phyloP scores from a whole-genome alignment of 2,329 filamentous ascomycete genomes.

The Cercospora sojina region DNA sequence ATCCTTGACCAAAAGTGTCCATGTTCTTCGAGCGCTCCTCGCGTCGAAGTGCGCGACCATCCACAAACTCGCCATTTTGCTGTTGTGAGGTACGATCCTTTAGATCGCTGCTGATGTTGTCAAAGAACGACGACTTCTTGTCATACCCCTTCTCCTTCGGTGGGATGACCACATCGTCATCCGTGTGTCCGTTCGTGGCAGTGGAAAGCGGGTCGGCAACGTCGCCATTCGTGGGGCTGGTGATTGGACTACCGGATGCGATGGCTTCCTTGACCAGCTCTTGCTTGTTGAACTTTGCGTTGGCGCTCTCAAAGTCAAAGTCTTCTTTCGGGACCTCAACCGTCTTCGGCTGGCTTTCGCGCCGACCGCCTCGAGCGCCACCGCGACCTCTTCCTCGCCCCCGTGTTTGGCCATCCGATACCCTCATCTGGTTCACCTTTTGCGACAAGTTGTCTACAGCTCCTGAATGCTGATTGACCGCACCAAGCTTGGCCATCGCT shows the following conservation, averaged over 20 bases:
- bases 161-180: conserved; percentile 46
- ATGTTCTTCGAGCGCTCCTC: conserved; percentile 96
- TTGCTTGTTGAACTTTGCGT: conserved; percentile 87
- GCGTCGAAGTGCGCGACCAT: conserved; percentile 81
- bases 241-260: conserved; percentile 69
- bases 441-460: conserved; percentile 67
- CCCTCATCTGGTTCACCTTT: conserved; percentile 74
- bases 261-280: conserved; percentile 87
- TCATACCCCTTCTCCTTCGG: conserved; percentile 65
- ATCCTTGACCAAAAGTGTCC: conserved; percentile 96
- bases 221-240: conserved; percentile 37
- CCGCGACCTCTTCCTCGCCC: conserved; percentile 51
- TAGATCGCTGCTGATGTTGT: conserved; percentile 94
- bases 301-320: conserved; percentile 84
- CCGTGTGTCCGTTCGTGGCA: conserved; percentile 33
- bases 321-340: conserved; percentile 88
- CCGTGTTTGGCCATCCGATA: conserved; percentile 35
- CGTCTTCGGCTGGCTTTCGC: conserved; percentile 45
- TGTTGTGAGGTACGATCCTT: conserved; percentile 70
- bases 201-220: conserved; percentile 26
- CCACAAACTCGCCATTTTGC: conserved; percentile 58
- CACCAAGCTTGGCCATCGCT: conserved; percentile 71
- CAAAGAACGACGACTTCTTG: conserved; percentile 88
- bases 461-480: conserved; percentile 31
- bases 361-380: conserved; percentile 41